phyloP scores from a whole-genome alignment of 2,329 filamentous ascomycete genomes.

The Pyricularia sp. region DNA sequence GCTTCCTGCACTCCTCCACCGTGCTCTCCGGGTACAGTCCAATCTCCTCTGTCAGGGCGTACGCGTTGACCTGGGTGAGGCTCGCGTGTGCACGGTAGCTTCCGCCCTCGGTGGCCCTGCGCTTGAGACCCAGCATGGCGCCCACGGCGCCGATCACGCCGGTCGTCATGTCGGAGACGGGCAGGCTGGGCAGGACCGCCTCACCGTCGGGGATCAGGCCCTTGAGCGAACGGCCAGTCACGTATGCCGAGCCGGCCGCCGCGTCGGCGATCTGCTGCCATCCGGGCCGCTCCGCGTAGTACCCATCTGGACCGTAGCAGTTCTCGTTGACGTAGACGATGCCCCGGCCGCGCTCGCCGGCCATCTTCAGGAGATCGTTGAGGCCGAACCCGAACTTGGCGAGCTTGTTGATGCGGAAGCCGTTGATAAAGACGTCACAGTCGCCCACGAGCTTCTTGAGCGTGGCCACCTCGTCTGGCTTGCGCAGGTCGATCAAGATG shows the following conservation, averaged over 20 bases:
- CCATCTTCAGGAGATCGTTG: conserved; percentile 28
- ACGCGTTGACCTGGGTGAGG: conserved; percentile 18
- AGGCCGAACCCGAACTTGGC: conserved; percentile 29
- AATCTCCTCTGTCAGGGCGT: conserved; percentile 18
- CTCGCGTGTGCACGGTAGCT: conserved; percentile 34
- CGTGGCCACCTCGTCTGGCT: conserved; percentile 18
- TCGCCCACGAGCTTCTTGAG: conserved; percentile 24
- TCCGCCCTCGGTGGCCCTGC: conserved; percentile 52
- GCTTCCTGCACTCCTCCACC: neutral
- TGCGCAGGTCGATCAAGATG: conserved; percentile 34
- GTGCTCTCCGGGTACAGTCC: conserved; percentile 17
- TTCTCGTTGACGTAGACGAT: conserved; percentile 40
- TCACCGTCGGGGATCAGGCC: conserved; percentile 46
- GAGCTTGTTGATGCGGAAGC: conserved; percentile 37
- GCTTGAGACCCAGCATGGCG: conserved; percentile 41
- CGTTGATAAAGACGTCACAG: conserved; percentile 44
- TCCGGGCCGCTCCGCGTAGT: conserved; percentile 42
- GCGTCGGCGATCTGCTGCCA: conserved; percentile 37
- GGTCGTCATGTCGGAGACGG: conserved; percentile 37
- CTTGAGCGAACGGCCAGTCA: neutral
- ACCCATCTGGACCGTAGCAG: conserved; percentile 36
- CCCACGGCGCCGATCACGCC: conserved; percentile 63
- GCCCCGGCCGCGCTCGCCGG: conserved; percentile 27
- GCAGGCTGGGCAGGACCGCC: conserved; percentile 57
- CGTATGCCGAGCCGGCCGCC: neutral